Evolutionary conservation across 1,284 basidiomycete species (phyloP), one percentile per base, ranked within the genome.

Genomic region (Cerrena zonata): DNA sequence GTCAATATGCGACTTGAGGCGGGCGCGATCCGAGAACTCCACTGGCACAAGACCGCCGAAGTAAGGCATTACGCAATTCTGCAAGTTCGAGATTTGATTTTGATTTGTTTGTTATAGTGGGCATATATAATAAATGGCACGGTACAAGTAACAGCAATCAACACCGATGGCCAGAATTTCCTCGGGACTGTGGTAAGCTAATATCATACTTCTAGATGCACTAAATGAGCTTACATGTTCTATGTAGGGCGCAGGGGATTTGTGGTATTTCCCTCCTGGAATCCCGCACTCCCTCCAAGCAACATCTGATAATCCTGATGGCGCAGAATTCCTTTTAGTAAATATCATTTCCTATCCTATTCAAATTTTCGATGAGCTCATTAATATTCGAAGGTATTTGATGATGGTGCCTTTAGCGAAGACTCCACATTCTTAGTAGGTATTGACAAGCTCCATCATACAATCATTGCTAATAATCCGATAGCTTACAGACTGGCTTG

Each of bases 41-140:
- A 86, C 59, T 86, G 84, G 84, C 84, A 87, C 62, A 76, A 70
- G 47, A 79, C 77, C 7, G 69, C 76, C 41, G 84, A 86, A 69
- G 79, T 79, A 61, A 45, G 65, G 45, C 38, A 21, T 78, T 60
- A 48, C 30, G 7, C 30, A 64, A 54, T 24, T 39, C 10, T 7
- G 19, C 36, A 25, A 26, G 19, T 25, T n/a, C n/a, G 21, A 49
- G 11, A 45, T 50, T 56, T 18, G 39, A n/a, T 11, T 23, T 23
- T 41, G 24, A 37, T 42, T 21, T 36, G 37, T 24, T 38, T 39
- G 46, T 46, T 19, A 23, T 47, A 81, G 78, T 84, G 82, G 83
- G 79, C 78, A 1, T 84, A 82, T 53, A 71, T 85, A 22, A 60
- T 85, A 36, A 78, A 75, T 13, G 45, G 84, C 42, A 69, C 69